Evolutionary conservation across 108 stramenopile genomes (phyloP).

Genomic region (Pseudonitzschia multistriata): DNA sequence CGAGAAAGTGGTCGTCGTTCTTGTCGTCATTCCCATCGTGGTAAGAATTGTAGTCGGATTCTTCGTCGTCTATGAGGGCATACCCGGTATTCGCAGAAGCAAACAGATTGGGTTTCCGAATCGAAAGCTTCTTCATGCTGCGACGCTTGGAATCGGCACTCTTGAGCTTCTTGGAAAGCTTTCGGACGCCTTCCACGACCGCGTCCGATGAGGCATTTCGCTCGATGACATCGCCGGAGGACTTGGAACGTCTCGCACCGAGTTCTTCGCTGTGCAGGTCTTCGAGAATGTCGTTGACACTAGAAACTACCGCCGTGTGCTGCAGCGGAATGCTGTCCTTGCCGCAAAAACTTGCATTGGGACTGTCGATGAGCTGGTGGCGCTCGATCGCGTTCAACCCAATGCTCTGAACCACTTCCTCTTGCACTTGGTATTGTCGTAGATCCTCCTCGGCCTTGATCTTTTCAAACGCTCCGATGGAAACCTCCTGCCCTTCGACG

Average conservation of each 20-base stretch:
- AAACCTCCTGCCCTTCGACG: conserved; percentile 8
- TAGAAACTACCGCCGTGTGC: not conserved
- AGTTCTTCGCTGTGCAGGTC: conserved; percentile 6
- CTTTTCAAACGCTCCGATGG: not conserved
- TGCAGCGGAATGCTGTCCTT: not conserved
- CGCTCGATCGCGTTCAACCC: not conserved
- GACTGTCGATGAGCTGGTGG: conserved; percentile 7
- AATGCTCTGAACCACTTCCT: not conserved
- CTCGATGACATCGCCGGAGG: not conserved
- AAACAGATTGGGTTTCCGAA: not conserved
- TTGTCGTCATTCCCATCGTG: conserved; percentile 6
- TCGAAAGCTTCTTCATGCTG: not conserved
- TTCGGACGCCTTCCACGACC: conserved; percentile 12
- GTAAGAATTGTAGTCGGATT: conserved; percentile 15
- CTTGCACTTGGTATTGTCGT: not conserved
- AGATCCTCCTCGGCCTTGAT: not conserved
- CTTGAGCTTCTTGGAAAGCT: conserved; percentile 17
- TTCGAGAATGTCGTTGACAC: not conserved
- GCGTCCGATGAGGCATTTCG: not conserved
- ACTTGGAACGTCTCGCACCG: not conserved
- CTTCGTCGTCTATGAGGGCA: conserved; percentile 10
- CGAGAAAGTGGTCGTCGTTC: not conserved
- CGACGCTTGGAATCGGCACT: conserved; percentile 9
- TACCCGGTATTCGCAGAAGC: not conserved
- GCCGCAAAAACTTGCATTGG: not conserved